Evolutionary conservation across 2,329 filamentous ascomycete species (phyloP).

Genomic region (Aspergillus pseudoterreus): DNA sequence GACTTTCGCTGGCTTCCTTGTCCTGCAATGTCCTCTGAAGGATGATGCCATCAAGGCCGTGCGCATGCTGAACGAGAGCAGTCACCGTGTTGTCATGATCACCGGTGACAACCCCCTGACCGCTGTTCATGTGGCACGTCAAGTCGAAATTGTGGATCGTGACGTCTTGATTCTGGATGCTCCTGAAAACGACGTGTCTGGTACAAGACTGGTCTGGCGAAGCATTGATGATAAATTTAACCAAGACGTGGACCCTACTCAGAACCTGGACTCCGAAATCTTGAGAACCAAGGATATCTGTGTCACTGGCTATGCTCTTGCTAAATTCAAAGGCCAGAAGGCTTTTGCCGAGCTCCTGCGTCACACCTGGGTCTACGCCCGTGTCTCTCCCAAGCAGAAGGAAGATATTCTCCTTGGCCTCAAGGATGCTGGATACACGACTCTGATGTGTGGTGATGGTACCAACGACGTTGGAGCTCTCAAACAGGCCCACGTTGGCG

Average conservation of each 20-base stretch:
- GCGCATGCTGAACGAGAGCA: slow-evolving; percentile 97
- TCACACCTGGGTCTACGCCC: slow-evolving; percentile 95
- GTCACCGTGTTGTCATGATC: slow-evolving; percentile 98
- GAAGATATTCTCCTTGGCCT: slow-evolving; percentile 96
- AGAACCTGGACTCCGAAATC: slow-evolving; percentile 76
- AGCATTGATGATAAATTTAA: slow-evolving; percentile 87
- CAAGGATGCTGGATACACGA: slow-evolving; percentile 96
- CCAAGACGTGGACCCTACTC: slow-evolving; percentile 78
- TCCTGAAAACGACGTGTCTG: slow-evolving; percentile 80
- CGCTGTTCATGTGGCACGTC: slow-evolving; percentile 87
- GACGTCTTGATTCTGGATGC: slow-evolving; percentile 93
- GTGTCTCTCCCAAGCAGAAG: slow-evolving; percentile 97
- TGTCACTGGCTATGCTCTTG: slow-evolving; percentile 88
- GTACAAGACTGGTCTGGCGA: slow-evolving; percentile 83
- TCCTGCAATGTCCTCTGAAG: slow-evolving; percentile 92
- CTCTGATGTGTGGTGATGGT: slow-evolving; percentile 96
- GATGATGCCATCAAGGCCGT: slow-evolving; percentile 93
- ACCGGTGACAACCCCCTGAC: slow-evolving; percentile 97
- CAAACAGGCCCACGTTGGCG: slow-evolving; percentile 96
- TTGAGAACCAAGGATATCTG: slow-evolving; percentile 86
- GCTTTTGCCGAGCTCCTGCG: slow-evolving; percentile 76
- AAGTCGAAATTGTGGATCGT: slow-evolving; percentile 96
- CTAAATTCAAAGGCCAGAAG: slow-evolving; percentile 78
- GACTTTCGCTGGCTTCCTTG: slow-evolving; percentile 89
- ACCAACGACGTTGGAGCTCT: slow-evolving; percentile 97